Conservation (phyloP, 371 early-diverging fungal genomes). For the Lichtheimia corymbifera region DNA sequence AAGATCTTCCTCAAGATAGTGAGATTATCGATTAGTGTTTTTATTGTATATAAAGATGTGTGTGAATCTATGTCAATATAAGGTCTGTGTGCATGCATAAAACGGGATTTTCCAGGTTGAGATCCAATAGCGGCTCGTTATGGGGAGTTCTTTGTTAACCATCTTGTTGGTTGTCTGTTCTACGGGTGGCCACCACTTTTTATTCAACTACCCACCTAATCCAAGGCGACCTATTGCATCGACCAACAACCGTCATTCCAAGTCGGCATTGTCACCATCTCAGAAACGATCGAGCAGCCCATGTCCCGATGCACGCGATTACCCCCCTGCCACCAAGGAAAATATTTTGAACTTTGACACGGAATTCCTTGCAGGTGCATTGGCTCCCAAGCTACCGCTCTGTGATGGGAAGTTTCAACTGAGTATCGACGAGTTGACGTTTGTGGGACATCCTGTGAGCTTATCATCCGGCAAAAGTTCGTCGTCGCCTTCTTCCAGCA, state of each 20-base stretch:
- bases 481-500: conserved; percentile 16
- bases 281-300: background rate
- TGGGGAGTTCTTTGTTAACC: conserved; percentile 41
- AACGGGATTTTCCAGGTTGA: background rate
- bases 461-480: conserved; percentile 30
- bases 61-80: too few relatives aligned
- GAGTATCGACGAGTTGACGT: conserved; percentile 76
- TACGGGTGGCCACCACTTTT: conserved; percentile 70
- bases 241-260: background rate
- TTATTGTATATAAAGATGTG: too few relatives aligned
- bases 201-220: conserved; percentile 66
- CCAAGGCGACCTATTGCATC: conserved; percentile 27
- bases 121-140: too few relatives aligned
- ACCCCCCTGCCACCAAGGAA: conserved; percentile 43
- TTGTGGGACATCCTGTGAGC: conserved; percentile 73
- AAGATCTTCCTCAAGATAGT: too few relatives aligned
- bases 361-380: conserved; percentile 69
- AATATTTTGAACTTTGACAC: conserved; percentile 70
- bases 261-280: background rate
- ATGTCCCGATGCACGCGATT: conserved; percentile 3
- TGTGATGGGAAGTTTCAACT: conserved; percentile 80
- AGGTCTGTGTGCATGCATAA: too few relatives aligned
- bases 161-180: conserved; percentile 73
- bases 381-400: conserved; percentile 73
- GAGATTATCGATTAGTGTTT: too few relatives aligned